These are phyloP conservation scores for Sporothrix inflata DNA, from an alignment of 2,329 filamentous ascomycete species.

Conservation along the genomic window DNA sequence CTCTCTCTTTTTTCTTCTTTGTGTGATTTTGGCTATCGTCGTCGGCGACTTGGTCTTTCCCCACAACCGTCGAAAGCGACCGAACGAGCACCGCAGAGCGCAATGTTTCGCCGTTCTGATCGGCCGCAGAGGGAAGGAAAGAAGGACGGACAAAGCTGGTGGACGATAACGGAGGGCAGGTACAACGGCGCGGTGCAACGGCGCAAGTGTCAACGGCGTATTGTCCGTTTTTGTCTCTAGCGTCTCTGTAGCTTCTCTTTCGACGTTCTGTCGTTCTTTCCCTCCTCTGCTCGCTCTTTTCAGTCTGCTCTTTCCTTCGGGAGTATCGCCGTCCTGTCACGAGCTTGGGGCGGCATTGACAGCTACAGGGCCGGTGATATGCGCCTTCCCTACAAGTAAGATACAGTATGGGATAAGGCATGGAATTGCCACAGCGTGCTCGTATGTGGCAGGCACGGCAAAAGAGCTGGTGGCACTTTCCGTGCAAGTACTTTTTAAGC, in stretches of 20 bases:
- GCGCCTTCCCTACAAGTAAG: background rate
- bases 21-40: background rate
- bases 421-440: background rate
- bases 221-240: conserved; percentile 25
- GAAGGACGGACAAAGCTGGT: background rate
- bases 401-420: background rate
- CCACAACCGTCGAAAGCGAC: background rate
- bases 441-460: conserved; percentile 4
- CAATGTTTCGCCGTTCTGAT: background rate
- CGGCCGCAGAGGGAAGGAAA: background rate
- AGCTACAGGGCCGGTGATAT: background rate
- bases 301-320: background rate
- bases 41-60: background rate
- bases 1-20: background rate
- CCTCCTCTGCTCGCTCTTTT: background rate
- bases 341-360: conserved; percentile 5
- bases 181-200: conserved; percentile 3
- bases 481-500: background rate
- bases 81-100: background rate
- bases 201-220: conserved; percentile 18
- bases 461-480: background rate
- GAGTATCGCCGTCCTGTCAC: background rate
- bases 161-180: conserved; percentile 14
- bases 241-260: background rate
- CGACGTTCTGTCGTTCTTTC: background rate